These are phyloP conservation scores for Aciculosporium take DNA, from an alignment of 2,329 filamentous ascomycete species.

Conservation along the genomic window DNA sequence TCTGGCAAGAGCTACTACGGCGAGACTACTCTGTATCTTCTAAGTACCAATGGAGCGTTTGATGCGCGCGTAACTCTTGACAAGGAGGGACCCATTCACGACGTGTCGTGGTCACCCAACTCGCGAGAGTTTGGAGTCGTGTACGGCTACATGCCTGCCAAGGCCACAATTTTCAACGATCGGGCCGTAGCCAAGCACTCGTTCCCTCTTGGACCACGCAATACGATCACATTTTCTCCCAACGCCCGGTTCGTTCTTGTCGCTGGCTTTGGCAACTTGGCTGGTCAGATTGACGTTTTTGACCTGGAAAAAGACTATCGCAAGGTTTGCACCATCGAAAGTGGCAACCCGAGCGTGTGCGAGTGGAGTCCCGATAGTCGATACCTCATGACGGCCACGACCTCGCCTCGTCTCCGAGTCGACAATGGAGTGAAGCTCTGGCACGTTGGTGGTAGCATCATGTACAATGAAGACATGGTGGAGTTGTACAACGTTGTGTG, in stretches of 20 bases:
- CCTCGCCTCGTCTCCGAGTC: constrained; percentile 83
- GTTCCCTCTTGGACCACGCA: constrained; percentile 77
- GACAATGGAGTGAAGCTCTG: constrained; percentile 95
- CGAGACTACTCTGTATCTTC: constrained; percentile 90
- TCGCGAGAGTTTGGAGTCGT: constrained; percentile 96
- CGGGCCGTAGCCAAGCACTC: constrained; percentile 69
- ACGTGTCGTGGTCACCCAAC: constrained; percentile 96
- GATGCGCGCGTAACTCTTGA: constrained; percentile 86
- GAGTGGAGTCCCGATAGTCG: constrained; percentile 94
- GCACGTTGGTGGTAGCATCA: constrained; percentile 75
- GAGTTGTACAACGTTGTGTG: constrained; percentile 86
- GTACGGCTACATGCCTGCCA: constrained; percentile 98
- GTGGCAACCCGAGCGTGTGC: constrained; percentile 89
- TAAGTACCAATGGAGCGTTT: constrained; percentile 81
- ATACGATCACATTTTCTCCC: constrained; percentile 90
- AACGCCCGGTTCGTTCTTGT: constrained; percentile 86
- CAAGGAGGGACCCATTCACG: constrained; percentile 95
- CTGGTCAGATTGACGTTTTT: constrained; percentile 95
- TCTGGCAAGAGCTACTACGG: constrained; percentile 99
- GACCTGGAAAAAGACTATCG: constrained; percentile 87
- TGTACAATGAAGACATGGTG: constrained; percentile 91
- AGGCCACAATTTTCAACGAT: constrained; percentile 94
- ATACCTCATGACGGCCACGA: constrained; percentile 95
- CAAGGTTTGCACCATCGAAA: constrained; percentile 89
- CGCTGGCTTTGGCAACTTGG: constrained; percentile 92